Percentiles rank a stretch among this genome's conserved stretches.
Evolutionary conservation across 108 stramenopile species (phyloP).

Genomic region (Aurantiochytrium sp.): DNA sequence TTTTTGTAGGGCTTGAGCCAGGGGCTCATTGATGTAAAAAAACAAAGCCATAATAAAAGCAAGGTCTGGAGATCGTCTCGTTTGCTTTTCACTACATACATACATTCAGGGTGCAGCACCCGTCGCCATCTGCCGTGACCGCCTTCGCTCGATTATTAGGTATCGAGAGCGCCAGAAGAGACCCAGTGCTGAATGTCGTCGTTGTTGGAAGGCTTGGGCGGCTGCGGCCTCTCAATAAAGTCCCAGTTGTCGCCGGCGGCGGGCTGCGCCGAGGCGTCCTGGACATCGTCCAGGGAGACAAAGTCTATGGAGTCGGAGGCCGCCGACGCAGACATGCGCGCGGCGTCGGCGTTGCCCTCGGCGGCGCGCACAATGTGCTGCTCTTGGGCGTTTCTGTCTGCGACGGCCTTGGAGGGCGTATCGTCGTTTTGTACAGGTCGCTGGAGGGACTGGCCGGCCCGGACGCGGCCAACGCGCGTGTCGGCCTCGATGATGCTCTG

Average conservation of each 20-base stretch:
- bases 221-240: conserved; percentile 3
- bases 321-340: background rate
- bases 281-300: background rate
- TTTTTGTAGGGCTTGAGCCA: background rate
- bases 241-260: background rate
- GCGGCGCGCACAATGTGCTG: background rate
- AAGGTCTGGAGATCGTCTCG: too few relatives aligned
- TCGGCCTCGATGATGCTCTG: background rate
- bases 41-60: too few relatives aligned
- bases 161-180: background rate
- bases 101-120: too few relatives aligned
- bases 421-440: background rate
- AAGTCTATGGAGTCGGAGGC: background rate
- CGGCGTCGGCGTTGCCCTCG: background rate
- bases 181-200: conserved; percentile 22
- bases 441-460: background rate
- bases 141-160: background rate
- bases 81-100: too few relatives aligned
- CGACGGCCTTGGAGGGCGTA: background rate
- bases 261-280: background rate
- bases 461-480: background rate
- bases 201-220: conserved; percentile 19
- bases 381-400: background rate
- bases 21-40: too few relatives aligned
- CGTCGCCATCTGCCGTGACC: too few relatives aligned